A percentile compares a stretch with the other conserved stretches of the same genome.
Conservation (phyloP, 805 yeast genomes). For the Sugiyamaella qingdaonensis region DNA sequence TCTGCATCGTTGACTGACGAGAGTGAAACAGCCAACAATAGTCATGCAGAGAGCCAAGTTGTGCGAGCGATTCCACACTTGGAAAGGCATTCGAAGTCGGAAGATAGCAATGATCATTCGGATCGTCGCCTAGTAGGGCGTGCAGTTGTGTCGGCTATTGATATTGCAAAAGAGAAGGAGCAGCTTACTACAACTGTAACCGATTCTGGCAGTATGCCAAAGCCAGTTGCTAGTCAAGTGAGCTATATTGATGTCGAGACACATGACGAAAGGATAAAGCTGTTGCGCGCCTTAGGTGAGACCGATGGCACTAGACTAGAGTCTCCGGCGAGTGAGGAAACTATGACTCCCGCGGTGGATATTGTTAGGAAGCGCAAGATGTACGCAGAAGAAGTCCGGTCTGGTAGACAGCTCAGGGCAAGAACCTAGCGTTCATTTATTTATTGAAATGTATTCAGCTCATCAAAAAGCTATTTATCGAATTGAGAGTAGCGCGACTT, state of each 20-base stretch:
- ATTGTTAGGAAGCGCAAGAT: slow-evolving; percentile 3
- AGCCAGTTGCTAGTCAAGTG: slow-evolving; percentile 17
- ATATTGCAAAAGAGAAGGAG: too few species aligned
- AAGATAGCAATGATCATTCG: slow-evolving; percentile 1
- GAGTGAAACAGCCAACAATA: background rate
- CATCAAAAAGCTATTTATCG: slow-evolving; percentile 60
- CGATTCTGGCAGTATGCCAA: background rate
- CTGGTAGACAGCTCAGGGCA: background rate
- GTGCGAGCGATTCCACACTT: background rate
- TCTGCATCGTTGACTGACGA: background rate
- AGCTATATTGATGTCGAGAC: slow-evolving; percentile 24
- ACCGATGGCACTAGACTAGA: slow-evolving; percentile 7
- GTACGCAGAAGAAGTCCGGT: background rate
- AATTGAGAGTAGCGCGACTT: slow-evolving; percentile 69
- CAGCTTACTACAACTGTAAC: background rate
- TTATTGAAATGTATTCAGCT: slow-evolving; percentile 26
- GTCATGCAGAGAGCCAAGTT: too few species aligned
- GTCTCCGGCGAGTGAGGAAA: slow-evolving; percentile 11
- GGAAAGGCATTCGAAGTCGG: background rate
- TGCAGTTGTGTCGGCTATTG: slow-evolving; percentile 5
- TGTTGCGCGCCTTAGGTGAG: slow-evolving; percentile 23
- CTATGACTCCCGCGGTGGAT: slow-evolving; percentile 22
- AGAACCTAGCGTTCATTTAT: background rate
- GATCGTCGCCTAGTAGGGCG: background rate
- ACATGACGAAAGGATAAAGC: slow-evolving; percentile 15